These are phyloP conservation scores for Cystobasidium slooffiae DNA, from an alignment of 1,284 basidiomycete genomes.

Conservation along the genomic window DNA sequence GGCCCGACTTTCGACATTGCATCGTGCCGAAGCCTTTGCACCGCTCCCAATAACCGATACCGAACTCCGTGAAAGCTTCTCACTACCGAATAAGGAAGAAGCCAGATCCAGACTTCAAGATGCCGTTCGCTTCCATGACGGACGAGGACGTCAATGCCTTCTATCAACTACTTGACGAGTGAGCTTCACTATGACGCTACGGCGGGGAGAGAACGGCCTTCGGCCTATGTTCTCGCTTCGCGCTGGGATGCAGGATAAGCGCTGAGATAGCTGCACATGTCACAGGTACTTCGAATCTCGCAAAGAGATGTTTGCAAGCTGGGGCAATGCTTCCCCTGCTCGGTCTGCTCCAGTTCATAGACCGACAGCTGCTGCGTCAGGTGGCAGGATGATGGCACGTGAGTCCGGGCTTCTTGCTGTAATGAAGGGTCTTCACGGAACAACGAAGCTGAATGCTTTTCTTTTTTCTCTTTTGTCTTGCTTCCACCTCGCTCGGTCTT, in stretches of 20 bases:
- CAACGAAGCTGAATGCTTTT: not conserved
- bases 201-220: not conserved
- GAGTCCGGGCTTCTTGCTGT: not conserved
- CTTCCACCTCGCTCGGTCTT: not conserved
- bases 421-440: not conserved
- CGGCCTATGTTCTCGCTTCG: not conserved
- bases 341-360: constrained; percentile 5
- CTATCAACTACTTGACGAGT: constrained; percentile 43
- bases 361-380: constrained; percentile 5
- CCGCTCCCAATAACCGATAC: too few species aligned
- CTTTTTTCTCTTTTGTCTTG: not conserved
- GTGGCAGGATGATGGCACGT: constrained; percentile 39
- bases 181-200: not conserved
- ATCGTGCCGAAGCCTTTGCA: too few species aligned
- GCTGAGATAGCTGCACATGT: not conserved
- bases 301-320: constrained; percentile 41
- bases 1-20: too few species aligned
- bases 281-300: constrained; percentile 42
- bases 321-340: constrained; percentile 25
- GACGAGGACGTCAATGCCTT: constrained; percentile 38
- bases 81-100: too few species aligned
- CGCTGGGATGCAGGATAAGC: not conserved
- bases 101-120: not conserved
- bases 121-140: constrained; percentile 43
- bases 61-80: too few species aligned